Base-by-base conservation (phyloP, 2,329 filamentous ascomycete species). In the Thielaviopsis musarum region DNA sequence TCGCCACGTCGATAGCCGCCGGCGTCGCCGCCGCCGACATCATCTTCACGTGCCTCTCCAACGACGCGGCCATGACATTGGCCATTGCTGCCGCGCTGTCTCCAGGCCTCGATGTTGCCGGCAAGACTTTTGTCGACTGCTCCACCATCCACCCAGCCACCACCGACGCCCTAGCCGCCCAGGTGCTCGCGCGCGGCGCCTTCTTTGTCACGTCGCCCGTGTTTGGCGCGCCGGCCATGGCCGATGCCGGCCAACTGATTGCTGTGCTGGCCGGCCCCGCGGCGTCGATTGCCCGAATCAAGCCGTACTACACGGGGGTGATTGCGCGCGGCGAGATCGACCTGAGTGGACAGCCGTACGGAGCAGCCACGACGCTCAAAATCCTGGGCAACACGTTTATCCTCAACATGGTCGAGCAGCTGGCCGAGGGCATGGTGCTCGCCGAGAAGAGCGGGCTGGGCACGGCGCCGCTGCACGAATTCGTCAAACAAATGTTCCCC, bases 381-480 rank as follows among this genome's bases (percentile, higher is more conserved):
- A 75, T 95, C 21, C 78, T 95, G 10, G 90, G 91, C 60, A 95
- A 95, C 70, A 88, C 86, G 0, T 91, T 95, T 69, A 78, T 95
- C 65, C 69, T 94, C 49, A 87, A 87, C 72, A 91, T 91, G 79
- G 80, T 91, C 24, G 85, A 90, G 67, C 79, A 87, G 57, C 73
- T 95, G 3, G 82, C 87, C 1, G 88, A 95, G 72, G 86, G 84
- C 5, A 80, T 91, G 67, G 81, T 85, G 0, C 72, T 90, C 5
- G 88, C 88, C 5, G 89, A 95, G 70, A 91, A 91, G 70, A 78
- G 80, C 0, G 89, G 89, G 0, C 73, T 95, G 2, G 88, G 88
- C 2, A 77, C 77, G 0, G 80, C 83, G 1, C 80, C 83, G 45
- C 71, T 95, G 62, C 83, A 91, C 68, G 70, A 81, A 52, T 86